Conservation (phyloP, 1,284 basidiomycete species). For the Hypsizygus ulmarius region DNA sequence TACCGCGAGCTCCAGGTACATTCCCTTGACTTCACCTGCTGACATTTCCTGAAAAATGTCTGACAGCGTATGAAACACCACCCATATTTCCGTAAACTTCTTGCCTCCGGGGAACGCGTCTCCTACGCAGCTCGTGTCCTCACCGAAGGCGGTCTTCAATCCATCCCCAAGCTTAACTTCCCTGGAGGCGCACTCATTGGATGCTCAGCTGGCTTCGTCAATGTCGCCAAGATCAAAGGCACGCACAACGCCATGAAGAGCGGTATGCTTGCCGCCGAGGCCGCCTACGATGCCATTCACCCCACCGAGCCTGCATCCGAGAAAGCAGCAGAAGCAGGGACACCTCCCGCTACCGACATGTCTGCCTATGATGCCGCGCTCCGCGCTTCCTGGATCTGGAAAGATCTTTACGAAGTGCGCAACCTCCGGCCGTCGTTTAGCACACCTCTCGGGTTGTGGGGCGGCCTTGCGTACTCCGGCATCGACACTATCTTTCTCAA, state of each 20-base stretch:
- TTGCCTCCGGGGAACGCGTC: constrained; percentile 58
- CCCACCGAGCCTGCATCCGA: constrained; percentile 17
- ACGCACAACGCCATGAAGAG: constrained; percentile 99
- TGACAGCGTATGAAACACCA: constrained; percentile 96
- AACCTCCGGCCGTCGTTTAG: constrained; percentile 94
- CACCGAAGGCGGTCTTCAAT: constrained; percentile 95
- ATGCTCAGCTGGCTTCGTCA: constrained; percentile 95
- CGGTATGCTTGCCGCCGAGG: constrained; percentile 95
- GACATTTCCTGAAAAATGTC: constrained; percentile 4
- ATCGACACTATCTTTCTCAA: constrained; percentile 85
- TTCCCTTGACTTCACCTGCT: not conserved
- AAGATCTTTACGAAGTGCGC: constrained; percentile 88
- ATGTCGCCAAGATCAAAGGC: constrained; percentile 99
- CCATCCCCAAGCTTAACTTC: constrained; percentile 89
- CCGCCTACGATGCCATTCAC: constrained; percentile 69
- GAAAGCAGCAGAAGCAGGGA: constrained; percentile 7
- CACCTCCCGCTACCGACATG: constrained; percentile 58
- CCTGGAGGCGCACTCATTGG: constrained; percentile 95
- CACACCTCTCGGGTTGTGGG: constrained; percentile 81
- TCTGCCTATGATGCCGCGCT: constrained; percentile 74
- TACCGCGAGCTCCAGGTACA: constrained; percentile 90
- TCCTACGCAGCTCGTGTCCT: constrained; percentile 91
- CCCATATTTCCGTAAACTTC: constrained; percentile 82
- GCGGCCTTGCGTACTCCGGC: constrained; percentile 90
- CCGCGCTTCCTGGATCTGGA: constrained; percentile 83